These are phyloP conservation scores for Lycium barbarum DNA, from an alignment of 257 asterid genomes.

Conservation along the genomic window DNA sequence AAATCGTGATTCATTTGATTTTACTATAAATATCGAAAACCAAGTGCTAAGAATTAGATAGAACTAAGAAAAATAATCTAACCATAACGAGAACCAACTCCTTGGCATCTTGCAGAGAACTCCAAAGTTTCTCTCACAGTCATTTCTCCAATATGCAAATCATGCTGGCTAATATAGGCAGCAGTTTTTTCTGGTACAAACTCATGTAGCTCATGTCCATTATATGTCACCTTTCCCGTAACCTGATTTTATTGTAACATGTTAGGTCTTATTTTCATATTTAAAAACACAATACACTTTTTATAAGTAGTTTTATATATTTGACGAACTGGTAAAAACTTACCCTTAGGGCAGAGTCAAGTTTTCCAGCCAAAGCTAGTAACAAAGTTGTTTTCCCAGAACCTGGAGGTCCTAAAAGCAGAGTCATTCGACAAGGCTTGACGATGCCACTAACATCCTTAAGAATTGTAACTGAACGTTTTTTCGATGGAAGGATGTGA, in stretches of 20 bases:
- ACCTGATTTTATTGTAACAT: constrained; percentile 36
- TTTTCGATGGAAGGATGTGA: constrained; percentile 52
- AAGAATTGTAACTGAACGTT: constrained; percentile 56
- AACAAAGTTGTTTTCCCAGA: constrained; percentile 74
- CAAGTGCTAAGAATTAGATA: neutral
- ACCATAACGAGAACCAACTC: constrained; percentile 80
- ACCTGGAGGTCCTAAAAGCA: constrained; percentile 77
- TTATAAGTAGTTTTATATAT: neutral
- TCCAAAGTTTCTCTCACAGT: constrained; percentile 79
- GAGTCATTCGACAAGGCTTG: constrained; percentile 69
- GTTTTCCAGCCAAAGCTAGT: constrained; percentile 75
- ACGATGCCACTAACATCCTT: constrained; percentile 65
- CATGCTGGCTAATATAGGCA: constrained; percentile 72
- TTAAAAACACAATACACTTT: neutral
- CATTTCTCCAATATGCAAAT: constrained; percentile 74
- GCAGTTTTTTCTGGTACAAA: constrained; percentile 67
- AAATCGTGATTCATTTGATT: neutral
- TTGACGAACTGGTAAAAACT: neutral
- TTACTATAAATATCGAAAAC: neutral
- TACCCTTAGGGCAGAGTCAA: constrained; percentile 60
- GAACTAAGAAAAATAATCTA: constrained; percentile 29
- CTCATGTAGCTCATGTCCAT: constrained; percentile 67
- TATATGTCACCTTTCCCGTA: constrained; percentile 67
- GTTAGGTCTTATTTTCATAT: neutral
- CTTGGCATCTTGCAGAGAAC: constrained; percentile 78